Evolutionary conservation across 2,329 filamentous ascomycete species (phyloP).

Genomic region (Fusarium sp.): DNA sequence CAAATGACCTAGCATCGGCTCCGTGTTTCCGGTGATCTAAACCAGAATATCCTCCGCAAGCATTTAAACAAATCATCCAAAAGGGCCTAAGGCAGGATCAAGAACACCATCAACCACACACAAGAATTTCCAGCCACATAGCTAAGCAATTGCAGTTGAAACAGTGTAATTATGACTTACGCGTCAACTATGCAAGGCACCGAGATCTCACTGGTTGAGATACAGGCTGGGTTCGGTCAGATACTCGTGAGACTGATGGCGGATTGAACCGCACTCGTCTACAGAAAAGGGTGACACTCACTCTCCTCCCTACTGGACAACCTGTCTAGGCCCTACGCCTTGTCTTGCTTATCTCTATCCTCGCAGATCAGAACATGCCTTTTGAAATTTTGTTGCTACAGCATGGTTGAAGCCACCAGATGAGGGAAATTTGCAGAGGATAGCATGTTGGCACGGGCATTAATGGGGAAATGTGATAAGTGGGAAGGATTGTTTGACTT

Average conservation of each 20-base stretch:
- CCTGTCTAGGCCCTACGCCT: not conserved
- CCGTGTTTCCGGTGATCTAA: not conserved
- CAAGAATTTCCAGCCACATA: not conserved
- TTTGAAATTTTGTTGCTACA: constrained; percentile 3
- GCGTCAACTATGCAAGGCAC: not conserved
- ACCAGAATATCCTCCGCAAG: not conserved
- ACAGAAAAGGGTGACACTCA: not conserved
- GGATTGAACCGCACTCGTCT: not conserved
- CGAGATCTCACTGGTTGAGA: not conserved
- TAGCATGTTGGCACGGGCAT: not conserved
- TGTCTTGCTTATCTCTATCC: not conserved
- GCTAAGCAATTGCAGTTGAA: not conserved
- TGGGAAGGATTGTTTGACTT: not conserved
- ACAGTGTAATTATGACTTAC: constrained; percentile 1
- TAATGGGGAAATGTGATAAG: not conserved
- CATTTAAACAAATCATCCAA: not conserved
- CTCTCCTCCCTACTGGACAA: not conserved
- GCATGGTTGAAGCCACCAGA: not conserved
- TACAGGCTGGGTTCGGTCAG: not conserved
- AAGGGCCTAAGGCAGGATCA: not conserved
- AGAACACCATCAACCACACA: not conserved
- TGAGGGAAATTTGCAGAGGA: not conserved
- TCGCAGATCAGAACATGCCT: not conserved
- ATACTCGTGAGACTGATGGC: not conserved
- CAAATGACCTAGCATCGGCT: not conserved